Percentiles rank a stretch among this genome's conserved stretches.
These are phyloP conservation scores for Luzula sylvatica DNA, from an alignment of 176 grass and related monocot species.

Conservation along the genomic window DNA sequence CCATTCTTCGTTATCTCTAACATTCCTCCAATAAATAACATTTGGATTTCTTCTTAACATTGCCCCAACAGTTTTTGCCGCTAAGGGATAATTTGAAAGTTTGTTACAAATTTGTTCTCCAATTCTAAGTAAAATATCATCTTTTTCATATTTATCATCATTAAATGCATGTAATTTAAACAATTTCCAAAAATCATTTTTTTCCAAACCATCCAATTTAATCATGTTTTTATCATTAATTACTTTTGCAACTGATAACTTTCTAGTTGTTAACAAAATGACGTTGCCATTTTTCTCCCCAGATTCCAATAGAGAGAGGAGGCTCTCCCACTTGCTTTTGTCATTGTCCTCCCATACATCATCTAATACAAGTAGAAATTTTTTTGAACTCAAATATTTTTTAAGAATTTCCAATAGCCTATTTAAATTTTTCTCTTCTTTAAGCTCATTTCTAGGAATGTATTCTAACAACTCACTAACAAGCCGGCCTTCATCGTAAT, in stretches of 20 bases:
- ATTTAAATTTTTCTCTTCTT: neutral
- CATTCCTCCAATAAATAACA: neutral
- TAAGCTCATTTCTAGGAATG: neutral
- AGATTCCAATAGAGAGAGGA: constrained; percentile 1
- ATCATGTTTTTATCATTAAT: neutral
- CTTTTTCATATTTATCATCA: neutral
- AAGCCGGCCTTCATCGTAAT: constrained; percentile 19
- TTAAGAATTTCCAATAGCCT: neutral
- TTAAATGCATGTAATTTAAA: constrained; percentile 1
- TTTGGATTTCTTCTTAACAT: neutral
- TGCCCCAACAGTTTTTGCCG: neutral
- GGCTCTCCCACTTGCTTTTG: constrained; percentile 6
- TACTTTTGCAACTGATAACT: neutral
- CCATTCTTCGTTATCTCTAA: constrained; percentile 1
- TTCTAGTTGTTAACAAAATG: constrained; percentile 13
- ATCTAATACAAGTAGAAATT: constrained; percentile 31
- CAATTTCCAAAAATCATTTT: constrained; percentile 5
- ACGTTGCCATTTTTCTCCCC: constrained; percentile 1
- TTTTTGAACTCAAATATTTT: neutral
- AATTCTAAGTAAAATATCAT: neutral
- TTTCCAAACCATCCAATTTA: neutral
- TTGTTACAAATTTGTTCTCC: neutral
- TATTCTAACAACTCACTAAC: constrained; percentile 12
- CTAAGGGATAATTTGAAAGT: constrained; percentile 1
- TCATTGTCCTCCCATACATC: constrained; percentile 35